phyloP scores from a whole-genome alignment of 345 rosid species.

The Lepidium aucheri region DNA sequence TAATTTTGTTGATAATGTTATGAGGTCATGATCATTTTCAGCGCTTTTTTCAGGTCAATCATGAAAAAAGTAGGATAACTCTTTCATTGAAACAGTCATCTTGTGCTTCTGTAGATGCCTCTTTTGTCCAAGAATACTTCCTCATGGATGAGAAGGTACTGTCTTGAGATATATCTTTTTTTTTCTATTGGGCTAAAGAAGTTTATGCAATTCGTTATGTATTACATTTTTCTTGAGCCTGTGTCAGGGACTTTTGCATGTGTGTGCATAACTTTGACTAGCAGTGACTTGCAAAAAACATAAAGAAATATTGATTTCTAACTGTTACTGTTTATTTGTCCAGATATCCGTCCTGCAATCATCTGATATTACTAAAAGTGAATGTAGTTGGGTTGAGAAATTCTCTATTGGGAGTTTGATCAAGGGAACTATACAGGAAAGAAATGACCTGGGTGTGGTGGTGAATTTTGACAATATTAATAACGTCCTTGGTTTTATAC shows the following conservation, averaged over 20 bases:
- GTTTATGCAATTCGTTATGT: not conserved
- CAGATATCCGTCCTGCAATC: slow-evolving; percentile 70
- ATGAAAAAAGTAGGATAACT: slow-evolving; percentile 63
- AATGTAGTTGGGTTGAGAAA: slow-evolving; percentile 62
- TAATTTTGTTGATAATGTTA: not conserved
- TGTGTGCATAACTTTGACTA: slow-evolving; percentile 2
- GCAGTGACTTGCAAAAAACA: not conserved
- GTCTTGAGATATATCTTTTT: not conserved
- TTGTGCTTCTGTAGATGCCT: slow-evolving; percentile 78
- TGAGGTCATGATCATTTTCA: slow-evolving; percentile 6
- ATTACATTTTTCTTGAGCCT: not conserved
- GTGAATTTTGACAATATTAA: slow-evolving; percentile 56
- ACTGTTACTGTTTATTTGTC: slow-evolving; percentile 14
- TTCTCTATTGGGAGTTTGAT: slow-evolving; percentile 56
- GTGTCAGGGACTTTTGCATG: not conserved
- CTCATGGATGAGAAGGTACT: slow-evolving; percentile 69
- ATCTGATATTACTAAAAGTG: slow-evolving; percentile 37
- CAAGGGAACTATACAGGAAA: slow-evolving; percentile 69
- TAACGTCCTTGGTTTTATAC: slow-evolving; percentile 73
- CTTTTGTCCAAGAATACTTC: slow-evolving; percentile 72
- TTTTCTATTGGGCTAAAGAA: not conserved
- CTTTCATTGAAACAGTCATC: slow-evolving; percentile 78
- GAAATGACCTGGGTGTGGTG: slow-evolving; percentile 71
- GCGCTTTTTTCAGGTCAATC: slow-evolving; percentile 48
- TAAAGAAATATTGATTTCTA: not conserved